phyloP scores from a whole-genome alignment of 257 asterid species.

The Solanum etuberosum region DNA sequence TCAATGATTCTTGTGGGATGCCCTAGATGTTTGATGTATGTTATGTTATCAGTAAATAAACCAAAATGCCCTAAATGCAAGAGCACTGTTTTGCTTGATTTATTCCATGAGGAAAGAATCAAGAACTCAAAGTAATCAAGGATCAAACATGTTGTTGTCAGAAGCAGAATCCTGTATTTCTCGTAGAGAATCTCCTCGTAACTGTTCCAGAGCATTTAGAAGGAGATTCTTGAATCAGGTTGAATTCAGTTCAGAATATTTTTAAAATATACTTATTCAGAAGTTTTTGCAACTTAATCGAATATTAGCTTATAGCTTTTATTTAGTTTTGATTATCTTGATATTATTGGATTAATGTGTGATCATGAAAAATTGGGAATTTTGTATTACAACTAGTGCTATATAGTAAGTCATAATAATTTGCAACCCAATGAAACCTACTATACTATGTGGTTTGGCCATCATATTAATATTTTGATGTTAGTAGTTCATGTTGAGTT shows the following conservation, averaged over 20 bases:
- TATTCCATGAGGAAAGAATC: constrained; percentile 25
- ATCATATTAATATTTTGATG: not conserved
- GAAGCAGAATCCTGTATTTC: not conserved
- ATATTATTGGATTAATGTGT: not conserved
- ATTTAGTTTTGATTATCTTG: not conserved
- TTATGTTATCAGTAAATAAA: constrained; percentile 26
- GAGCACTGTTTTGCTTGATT: constrained; percentile 49
- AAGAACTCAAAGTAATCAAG: constrained; percentile 11
- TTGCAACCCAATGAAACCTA: not conserved
- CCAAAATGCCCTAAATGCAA: constrained; percentile 49
- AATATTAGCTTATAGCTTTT: not conserved
- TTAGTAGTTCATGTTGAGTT: not conserved
- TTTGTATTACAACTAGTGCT: not conserved
- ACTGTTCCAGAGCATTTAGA: not conserved
- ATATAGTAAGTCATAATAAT: not conserved
- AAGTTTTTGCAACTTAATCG: not conserved
- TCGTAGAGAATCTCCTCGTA: not conserved
- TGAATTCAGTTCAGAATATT: not conserved
- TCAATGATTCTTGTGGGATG: constrained; percentile 48
- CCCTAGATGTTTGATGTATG: constrained; percentile 49
- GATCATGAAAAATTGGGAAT: not conserved
- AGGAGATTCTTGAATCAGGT: not conserved
- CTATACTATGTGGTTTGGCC: not conserved
- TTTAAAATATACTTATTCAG: not conserved
- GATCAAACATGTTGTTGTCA: not conserved